Evolutionary conservation across 305 asterid genomes (phyloP).

Genomic region (Nicotiana rustica): DNA sequence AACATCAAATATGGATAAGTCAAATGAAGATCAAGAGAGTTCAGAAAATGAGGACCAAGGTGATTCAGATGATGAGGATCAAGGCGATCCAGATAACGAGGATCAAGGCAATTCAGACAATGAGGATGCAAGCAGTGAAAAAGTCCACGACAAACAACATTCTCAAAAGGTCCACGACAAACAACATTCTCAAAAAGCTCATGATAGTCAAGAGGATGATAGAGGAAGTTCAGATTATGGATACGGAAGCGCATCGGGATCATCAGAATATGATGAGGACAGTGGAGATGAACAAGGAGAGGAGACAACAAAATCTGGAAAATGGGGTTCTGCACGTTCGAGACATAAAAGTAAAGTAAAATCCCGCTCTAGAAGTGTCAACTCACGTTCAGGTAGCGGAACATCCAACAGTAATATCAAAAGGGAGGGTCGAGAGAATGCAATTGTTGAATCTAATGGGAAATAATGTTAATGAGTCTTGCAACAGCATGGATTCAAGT

Average conservation of each 20-base stretch:
- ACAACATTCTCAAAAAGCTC: conserved; percentile 22
- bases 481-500: conserved; percentile 36
- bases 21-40: background rate
- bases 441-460: conserved; percentile 32
- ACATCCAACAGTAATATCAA: conserved; percentile 27
- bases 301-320: conserved; percentile 16
- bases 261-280: conserved; percentile 37
- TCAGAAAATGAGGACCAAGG: conserved; percentile 1
- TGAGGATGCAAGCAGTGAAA: conserved; percentile 1
- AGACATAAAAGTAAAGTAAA: conserved; percentile 20
- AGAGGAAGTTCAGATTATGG: conserved; percentile 24
- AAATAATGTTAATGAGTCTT: conserved; percentile 35
- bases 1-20: conserved; percentile 1
- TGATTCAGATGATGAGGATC: background rate
- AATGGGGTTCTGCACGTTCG: conserved; percentile 16
- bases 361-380: conserved; percentile 30
- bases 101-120: conserved; percentile 24
- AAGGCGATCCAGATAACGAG: conserved; percentile 28
- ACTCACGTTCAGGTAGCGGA: conserved; percentile 45
- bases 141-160: background rate
- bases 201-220: conserved; percentile 27
- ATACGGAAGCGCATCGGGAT: conserved; percentile 32
- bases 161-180: background rate
- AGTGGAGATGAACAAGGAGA: conserved; percentile 21
- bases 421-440: conserved; percentile 19